phyloP scores from a whole-genome alignment of 768 basidiomycete species.

The Lactarius trivialis region DNA sequence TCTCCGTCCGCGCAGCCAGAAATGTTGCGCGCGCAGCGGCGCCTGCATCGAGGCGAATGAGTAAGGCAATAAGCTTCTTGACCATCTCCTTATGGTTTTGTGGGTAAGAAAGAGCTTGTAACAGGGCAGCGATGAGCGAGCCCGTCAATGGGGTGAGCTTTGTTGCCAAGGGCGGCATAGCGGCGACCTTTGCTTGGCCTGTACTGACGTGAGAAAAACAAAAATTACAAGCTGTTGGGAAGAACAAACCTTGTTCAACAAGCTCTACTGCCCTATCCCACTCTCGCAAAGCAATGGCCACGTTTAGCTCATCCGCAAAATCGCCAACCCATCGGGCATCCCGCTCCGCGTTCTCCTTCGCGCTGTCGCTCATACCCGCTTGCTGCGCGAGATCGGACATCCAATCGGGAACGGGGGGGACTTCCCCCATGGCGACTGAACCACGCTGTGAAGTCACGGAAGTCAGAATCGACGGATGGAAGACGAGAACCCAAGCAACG shows the following conservation, averaged over 20 bases:
- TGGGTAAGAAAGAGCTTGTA: constrained; percentile 66
- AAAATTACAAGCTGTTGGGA: neutral
- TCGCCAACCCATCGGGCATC: constrained; percentile 87
- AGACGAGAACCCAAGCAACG: constrained; percentile 17
- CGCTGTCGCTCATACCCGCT: constrained; percentile 46
- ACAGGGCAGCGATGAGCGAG: constrained; percentile 61
- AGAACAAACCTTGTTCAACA: constrained; percentile 65
- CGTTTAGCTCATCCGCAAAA: constrained; percentile 86
- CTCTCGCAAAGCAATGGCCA: constrained; percentile 81
- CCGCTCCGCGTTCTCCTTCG: constrained; percentile 70
- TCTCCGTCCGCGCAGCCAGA: constrained; percentile 65
- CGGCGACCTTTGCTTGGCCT: constrained; percentile 59
- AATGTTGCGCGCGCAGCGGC: constrained; percentile 79
- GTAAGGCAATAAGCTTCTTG: constrained; percentile 61
- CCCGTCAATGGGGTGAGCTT: constrained; percentile 64
- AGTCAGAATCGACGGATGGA: constrained; percentile 1
- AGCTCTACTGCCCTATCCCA: constrained; percentile 85
- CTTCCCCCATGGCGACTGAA: constrained; percentile 31
- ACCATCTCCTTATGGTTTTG: constrained; percentile 72
- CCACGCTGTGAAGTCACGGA: constrained; percentile 25
- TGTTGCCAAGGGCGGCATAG: constrained; percentile 44
- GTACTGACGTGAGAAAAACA: neutral
- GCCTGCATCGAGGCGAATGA: constrained; percentile 69
- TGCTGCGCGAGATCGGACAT: constrained; percentile 60
- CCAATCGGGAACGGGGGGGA: constrained; percentile 69